A percentile compares a stretch with the other conserved stretches of the same genome.
Conservation (phyloP, 2,329 filamentous ascomycete species). For the Hypomyces rosellus region DNA sequence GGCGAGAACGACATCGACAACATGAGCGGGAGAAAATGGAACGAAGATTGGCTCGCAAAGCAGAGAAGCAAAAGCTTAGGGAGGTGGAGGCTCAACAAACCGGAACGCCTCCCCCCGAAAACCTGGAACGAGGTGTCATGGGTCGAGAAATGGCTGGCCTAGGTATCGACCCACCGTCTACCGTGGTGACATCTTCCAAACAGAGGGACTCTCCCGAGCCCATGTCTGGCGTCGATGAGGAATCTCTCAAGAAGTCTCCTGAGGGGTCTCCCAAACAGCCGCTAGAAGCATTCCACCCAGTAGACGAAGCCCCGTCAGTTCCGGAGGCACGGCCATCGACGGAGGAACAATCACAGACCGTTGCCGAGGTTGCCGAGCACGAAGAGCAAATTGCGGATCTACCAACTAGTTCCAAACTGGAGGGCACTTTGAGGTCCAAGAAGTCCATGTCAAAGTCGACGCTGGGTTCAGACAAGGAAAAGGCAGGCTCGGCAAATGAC, state of each 20-base stretch:
- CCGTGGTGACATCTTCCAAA: conserved; percentile 50
- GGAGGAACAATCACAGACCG: neutral
- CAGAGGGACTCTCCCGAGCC: conserved; percentile 29
- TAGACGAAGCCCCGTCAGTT: conserved; percentile 19
- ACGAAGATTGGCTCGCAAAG: conserved; percentile 56
- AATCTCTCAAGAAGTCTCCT: neutral
- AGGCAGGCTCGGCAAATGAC: conserved; percentile 30
- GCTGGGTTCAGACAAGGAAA: conserved; percentile 34
- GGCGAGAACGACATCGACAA: conserved; percentile 67
- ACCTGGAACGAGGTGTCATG: conserved; percentile 54
- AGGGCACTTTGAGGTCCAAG: conserved; percentile 39
- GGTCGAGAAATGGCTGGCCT: conserved; percentile 52
- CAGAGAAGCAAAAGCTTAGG: conserved; percentile 59
- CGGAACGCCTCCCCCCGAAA: conserved; percentile 46
- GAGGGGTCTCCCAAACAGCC: conserved; percentile 17
- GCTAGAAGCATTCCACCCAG: conserved; percentile 24
- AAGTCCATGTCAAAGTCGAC: conserved; percentile 47
- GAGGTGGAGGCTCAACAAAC: conserved; percentile 47
- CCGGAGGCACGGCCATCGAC: neutral
- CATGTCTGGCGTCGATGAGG: conserved; percentile 18
- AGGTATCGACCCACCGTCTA: conserved; percentile 50
- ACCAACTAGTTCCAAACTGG: conserved; percentile 21
- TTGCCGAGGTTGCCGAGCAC: conserved; percentile 1
- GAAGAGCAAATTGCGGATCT: conserved; percentile 19
- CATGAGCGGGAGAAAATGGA: conserved; percentile 62